Evolutionary conservation across 1,139 yeast genomes (phyloP).

Genomic region (Geotrichum aggregatum): DNA sequence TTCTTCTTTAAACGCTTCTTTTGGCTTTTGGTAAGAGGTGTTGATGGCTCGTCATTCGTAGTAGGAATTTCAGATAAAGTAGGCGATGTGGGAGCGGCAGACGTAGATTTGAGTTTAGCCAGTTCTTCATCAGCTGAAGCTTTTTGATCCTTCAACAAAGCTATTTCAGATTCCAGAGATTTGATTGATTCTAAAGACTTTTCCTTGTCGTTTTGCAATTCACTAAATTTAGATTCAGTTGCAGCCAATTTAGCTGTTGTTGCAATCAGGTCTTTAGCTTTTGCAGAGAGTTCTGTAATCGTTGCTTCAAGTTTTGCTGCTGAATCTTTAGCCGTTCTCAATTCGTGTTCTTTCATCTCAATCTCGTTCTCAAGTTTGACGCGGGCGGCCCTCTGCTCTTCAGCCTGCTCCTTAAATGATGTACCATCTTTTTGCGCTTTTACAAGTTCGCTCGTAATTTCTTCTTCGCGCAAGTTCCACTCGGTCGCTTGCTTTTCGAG

Average conservation of each 20-base stretch:
- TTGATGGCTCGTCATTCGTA: background rate
- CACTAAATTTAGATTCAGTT: background rate
- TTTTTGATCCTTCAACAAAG: background rate
- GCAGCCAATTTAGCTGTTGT: background rate
- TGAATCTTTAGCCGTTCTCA: constrained; percentile 4
- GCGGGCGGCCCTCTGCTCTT: background rate
- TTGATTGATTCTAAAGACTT: constrained; percentile 15
- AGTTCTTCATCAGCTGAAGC: background rate
- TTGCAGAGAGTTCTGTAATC: background rate
- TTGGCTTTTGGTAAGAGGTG: constrained; percentile 15
- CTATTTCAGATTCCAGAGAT: constrained; percentile 1
- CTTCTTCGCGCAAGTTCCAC: background rate
- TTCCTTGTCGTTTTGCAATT: constrained; percentile 6
- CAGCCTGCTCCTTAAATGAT: background rate
- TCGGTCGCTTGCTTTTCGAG: constrained; percentile 23
- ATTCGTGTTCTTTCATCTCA: background rate
- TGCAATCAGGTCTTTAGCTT: background rate
- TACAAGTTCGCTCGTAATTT: background rate
- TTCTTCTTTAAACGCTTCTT: constrained; percentile 16
- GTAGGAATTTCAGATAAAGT: background rate
- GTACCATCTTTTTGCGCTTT: constrained; percentile 1
- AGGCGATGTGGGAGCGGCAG: background rate
- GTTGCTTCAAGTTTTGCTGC: constrained; percentile 3
- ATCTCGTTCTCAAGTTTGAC: background rate
- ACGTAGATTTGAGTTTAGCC: background rate